Evolutionary conservation across 306 rosid species (phyloP).

Genomic region (Rubus idaeus): DNA sequence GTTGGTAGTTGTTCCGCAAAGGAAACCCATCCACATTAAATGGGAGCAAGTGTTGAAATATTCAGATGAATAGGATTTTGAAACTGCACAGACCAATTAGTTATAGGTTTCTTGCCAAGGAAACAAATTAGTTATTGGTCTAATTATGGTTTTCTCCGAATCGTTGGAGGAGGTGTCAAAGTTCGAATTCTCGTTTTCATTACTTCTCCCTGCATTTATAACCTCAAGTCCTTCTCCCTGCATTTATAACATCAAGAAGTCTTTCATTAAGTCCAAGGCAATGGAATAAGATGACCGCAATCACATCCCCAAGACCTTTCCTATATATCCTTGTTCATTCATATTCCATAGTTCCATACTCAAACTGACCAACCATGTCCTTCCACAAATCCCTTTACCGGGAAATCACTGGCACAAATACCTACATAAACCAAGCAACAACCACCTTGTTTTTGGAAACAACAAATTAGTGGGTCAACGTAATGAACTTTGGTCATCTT

Average conservation of each 20-base stretch:
- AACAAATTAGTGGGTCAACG: not conserved
- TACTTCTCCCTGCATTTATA: not conserved
- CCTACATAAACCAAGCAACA: not conserved
- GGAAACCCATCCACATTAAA: not conserved
- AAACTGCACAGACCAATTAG: not conserved
- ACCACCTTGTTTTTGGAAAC: not conserved
- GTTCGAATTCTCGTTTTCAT: not conserved
- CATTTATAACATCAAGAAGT: not conserved
- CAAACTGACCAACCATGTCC: not conserved
- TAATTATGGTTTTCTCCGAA: not conserved
- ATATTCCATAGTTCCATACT: not conserved
- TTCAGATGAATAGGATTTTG: not conserved
- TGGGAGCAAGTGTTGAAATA: not conserved
- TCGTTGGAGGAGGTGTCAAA: not conserved
- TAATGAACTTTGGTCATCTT: not conserved
- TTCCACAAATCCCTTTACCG: not conserved
- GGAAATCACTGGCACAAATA: not conserved
- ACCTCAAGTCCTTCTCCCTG: not conserved
- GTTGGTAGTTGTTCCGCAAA: not conserved
- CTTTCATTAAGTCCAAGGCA: not conserved
- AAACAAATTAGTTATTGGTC: not conserved
- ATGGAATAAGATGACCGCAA: not conserved
- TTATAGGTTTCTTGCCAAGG: not conserved
- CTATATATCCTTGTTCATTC: not conserved
- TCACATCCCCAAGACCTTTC: not conserved